Conservation (phyloP, 768 basidiomycete genomes). For the Ephemerocybe angulata region DNA sequence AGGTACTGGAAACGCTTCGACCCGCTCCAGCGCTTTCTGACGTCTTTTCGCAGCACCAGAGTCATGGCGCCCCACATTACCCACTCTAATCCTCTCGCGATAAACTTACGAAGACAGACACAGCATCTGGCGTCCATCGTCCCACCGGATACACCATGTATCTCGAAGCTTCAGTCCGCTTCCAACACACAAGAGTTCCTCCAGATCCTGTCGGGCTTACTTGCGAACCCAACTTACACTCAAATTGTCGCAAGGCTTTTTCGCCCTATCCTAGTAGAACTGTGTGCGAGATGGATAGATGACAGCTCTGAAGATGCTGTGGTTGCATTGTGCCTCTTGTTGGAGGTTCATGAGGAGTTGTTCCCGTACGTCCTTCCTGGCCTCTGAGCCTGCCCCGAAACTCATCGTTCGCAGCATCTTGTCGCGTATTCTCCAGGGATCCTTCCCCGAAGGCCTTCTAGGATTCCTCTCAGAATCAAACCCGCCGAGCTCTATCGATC, state of each 20-base stretch:
- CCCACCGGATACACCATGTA: constrained; percentile 38
- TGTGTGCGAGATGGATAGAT: constrained; percentile 82
- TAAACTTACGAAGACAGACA: constrained; percentile 57
- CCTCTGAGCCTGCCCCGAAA: constrained; percentile 4
- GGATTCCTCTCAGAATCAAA: constrained; percentile 35
- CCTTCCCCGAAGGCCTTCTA: constrained; percentile 54
- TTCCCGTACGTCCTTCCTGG: constrained; percentile 53
- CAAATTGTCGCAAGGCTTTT: constrained; percentile 59
- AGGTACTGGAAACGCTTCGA: not conserved
- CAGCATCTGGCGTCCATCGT: constrained; percentile 41
- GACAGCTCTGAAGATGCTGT: constrained; percentile 43
- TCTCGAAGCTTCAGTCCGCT: constrained; percentile 34
- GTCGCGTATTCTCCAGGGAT: constrained; percentile 43
- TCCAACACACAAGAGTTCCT: constrained; percentile 44
- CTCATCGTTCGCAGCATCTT: constrained; percentile 44
- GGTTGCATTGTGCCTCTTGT: constrained; percentile 55
- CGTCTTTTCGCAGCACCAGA: constrained; percentile 18
- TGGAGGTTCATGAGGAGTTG: constrained; percentile 69
- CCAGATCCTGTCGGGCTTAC: constrained; percentile 51
- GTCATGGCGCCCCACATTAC: not conserved
- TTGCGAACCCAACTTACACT: constrained; percentile 62
- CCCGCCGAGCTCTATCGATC: constrained; percentile 32
- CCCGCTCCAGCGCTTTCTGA: not conserved
- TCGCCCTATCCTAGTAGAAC: constrained; percentile 73
- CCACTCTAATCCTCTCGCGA: constrained; percentile 47